Evolutionary conservation across 257 asterid species (phyloP), one percentile per base, ranked within the genome.

Genomic region (Catharanthus roseus): DNA sequence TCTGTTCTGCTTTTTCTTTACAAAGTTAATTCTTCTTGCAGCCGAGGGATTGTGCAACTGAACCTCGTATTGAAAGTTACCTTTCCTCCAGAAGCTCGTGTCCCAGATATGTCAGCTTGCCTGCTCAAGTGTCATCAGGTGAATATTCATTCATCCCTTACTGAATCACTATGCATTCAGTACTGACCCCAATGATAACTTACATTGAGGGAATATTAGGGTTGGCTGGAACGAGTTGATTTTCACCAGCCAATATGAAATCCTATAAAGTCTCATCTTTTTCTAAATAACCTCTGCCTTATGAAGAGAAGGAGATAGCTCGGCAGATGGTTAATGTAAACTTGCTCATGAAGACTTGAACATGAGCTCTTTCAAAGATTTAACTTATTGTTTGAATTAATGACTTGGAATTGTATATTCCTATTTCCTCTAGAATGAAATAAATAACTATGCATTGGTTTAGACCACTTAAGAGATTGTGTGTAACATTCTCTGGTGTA

Each of bases 41-140:
- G 97, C 96, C 96, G 64, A 88, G 93, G 68, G 98, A 92, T 75
- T 89, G 98, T 74, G 79, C 72, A 9, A 61, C 50, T 64, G 74
- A 57, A 38, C 69, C 86, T 78, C 85, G 75, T 74, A 72, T 69
- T 73, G 72, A n/a, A 71, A 80, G 80, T 65, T 81, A 80, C 80
- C 65, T 79, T 71, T 74, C 74, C 73, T 81, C 90, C 2, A 74
- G 72, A 54, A 72, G 70, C 67, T 82, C 93, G 5, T 92, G 98
- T 57, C 98, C 98, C 71, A 64, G 10, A 65, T 84, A 86, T 42
- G 84, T 86, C 85, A 86, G 91, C 85, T 85, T 92, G 85, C 96
- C 98, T 53, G 85, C 77, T 70, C 58, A 65, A 75, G 81, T 34
- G 50, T 75, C 89, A 45, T 29, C 51, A 39, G 82, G 96, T 90